Percentiles rank a stretch among this genome's conserved stretches.
These are phyloP conservation scores for Ophiocordyceps camponoti-leonardi DNA, from an alignment of 2,329 filamentous ascomycete species.

Conservation along the genomic window DNA sequence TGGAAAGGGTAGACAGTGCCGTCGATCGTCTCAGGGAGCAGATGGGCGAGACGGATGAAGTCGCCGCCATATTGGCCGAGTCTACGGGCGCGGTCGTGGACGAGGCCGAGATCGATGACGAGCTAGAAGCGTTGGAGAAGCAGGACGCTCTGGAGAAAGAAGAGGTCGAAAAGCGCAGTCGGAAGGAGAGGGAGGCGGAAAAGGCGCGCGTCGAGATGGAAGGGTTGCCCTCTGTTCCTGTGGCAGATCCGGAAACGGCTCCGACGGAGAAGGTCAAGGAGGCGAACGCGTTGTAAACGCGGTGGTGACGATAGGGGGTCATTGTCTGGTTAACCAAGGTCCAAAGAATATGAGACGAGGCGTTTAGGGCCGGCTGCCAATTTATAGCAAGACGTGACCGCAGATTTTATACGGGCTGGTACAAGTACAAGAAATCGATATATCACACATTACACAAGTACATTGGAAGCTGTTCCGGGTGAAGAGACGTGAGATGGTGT, in stretches of 20 bases:
- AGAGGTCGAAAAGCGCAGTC: slow-evolving; percentile 25
- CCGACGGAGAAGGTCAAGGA: not conserved
- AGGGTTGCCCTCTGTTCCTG: slow-evolving; percentile 24
- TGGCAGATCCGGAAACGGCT: slow-evolving; percentile 5
- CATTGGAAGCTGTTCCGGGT: no score
- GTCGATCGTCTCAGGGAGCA: slow-evolving; percentile 62
- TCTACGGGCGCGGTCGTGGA: slow-evolving; percentile 38
- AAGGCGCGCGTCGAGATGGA: slow-evolving; percentile 28
- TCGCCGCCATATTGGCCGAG: slow-evolving; percentile 61
- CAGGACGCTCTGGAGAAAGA: slow-evolving; percentile 37
- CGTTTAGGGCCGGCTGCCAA: no score
- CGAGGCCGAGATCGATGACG: slow-evolving; percentile 73
- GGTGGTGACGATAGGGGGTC: no score
- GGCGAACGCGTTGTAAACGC: not conserved
- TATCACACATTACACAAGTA: no score
- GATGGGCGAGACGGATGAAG: slow-evolving; percentile 69
- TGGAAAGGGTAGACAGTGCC: slow-evolving; percentile 57
- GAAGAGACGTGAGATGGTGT: no score
- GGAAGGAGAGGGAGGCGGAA: slow-evolving; percentile 12
- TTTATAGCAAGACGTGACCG: no score
- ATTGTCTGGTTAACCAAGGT: no score
- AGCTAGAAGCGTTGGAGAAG: slow-evolving; percentile 59
- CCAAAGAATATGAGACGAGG: no score
- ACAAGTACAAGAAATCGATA: no score
- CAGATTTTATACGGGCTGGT: no score